Evolutionary conservation across 768 basidiomycete genomes (phyloP), one percentile per base, ranked within the genome.

Genomic region (Lactarius pseudohatsudake): DNA sequence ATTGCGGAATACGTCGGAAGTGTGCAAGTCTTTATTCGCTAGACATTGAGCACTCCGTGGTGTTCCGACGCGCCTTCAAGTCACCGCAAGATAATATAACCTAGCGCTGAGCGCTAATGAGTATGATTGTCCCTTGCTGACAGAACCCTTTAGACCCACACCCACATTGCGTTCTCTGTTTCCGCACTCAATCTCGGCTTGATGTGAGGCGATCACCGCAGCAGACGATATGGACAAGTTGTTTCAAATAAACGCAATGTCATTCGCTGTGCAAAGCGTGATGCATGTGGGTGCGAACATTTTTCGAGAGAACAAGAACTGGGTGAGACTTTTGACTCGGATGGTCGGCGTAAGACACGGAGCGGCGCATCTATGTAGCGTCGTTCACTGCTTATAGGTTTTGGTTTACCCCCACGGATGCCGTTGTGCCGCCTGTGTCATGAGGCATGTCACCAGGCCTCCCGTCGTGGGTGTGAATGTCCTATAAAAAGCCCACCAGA

Each of bases 401-500:
- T 4, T 26, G 50, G 22, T 26, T 50, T 26, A 28, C 50, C n/a
- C 22, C 11, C 57, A 6, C 18, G 36, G 34, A 26, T 58, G 36
- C 57, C 22, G 13, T 28, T 22, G 38, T 58, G 18, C 57, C 36
- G 57, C 57, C 20, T 20, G 56, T 57, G 36, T 58, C 57, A 58
- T 40, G 57, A 26, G 57, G n/a, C n/a, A 13, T 58, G 57, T 58
- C 57, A 58, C 57, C 57, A 16, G 57, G 38, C 36, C 15, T 58
- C 38, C 57, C n/a, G 36, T 26, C 57, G 13, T 13, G 20, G 22
- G 11, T 40, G 36, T 13, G 20, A n/a, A 10, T 40, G 36, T 9
- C 34, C 57, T 41, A 58, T 58, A 58, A 58, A 40, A 58, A 34
- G 30, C 22, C 57, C 57, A 40, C 38, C 2, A 40, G 15, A 16